Conservation (phyloP, 2,329 filamentous ascomycete genomes). For the Fusarium nodosum region DNA sequence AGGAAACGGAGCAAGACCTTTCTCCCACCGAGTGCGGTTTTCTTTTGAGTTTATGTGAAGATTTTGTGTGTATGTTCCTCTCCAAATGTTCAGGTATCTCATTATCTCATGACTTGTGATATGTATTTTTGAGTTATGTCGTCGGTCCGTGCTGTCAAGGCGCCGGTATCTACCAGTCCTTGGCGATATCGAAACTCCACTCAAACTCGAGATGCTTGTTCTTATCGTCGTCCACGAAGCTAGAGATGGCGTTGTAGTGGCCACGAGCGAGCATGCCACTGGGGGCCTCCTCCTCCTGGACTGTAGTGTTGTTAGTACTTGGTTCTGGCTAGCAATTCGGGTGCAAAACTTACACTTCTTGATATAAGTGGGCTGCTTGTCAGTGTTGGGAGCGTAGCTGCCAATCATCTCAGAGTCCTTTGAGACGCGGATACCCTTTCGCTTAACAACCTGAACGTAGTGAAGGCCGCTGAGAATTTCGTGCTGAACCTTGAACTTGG, state of each 20-base stretch:
- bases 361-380: slow-evolving; percentile 84
- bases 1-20: slow-evolving; percentile 41
- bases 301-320: slow-evolving; percentile 60
- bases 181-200: slow-evolving; percentile 96
- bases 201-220: slow-evolving; percentile 91
- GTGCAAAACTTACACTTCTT: slow-evolving; percentile 83
- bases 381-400: slow-evolving; percentile 93
- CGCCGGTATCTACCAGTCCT: slow-evolving; percentile 80
- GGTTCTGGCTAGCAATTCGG: neutral
- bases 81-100: slow-evolving; percentile 49
- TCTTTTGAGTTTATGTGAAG: slow-evolving; percentile 32
- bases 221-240: slow-evolving; percentile 96
- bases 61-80: slow-evolving; percentile 37
- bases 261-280: slow-evolving; percentile 91
- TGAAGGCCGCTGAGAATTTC: slow-evolving; percentile 95
- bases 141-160: slow-evolving; percentile 17
- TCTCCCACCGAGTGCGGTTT: slow-evolving; percentile 25
- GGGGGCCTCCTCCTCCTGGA: slow-evolving; percentile 92
- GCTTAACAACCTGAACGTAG: slow-evolving; percentile 94
- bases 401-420: slow-evolving; percentile 99
- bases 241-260: slow-evolving; percentile 89
- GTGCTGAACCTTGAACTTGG: slow-evolving; percentile 94
- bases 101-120: slow-evolving; percentile 49
- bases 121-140: slow-evolving; percentile 37
- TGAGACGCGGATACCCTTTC: slow-evolving; percentile 86